These are phyloP conservation scores for Paulownia fortunei DNA, from an alignment of 257 asterid genomes.

Conservation along the genomic window DNA sequence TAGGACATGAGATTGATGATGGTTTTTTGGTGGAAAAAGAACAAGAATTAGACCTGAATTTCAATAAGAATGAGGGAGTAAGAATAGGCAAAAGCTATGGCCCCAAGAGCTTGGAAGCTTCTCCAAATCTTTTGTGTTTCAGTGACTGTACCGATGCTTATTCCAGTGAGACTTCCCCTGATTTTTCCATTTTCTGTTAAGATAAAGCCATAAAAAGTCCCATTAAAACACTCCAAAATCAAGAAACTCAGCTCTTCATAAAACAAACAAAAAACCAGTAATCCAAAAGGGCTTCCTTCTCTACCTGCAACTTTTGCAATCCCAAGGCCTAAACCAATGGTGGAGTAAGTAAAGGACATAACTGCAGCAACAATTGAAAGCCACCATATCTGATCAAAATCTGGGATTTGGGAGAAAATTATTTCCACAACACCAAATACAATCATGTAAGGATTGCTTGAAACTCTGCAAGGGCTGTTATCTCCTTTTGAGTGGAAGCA, in stretches of 20 bases:
- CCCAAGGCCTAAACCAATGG: conserved; percentile 85
- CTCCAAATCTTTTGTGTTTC: conserved; percentile 73
- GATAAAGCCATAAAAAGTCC: background rate
- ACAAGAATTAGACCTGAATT: conserved; percentile 57
- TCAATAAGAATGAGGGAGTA: conserved; percentile 79
- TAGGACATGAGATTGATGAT: background rate
- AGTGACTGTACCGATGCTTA: conserved; percentile 65
- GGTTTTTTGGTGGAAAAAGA: background rate
- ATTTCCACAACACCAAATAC: conserved; percentile 70
- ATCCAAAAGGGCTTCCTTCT: background rate
- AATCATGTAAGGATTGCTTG: conserved; percentile 67
- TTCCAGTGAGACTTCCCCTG: conserved; percentile 68
- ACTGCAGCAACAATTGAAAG: conserved; percentile 79
- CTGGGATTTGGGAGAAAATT: conserved; percentile 77
- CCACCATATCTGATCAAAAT: conserved; percentile 84
- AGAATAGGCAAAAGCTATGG: conserved; percentile 86
- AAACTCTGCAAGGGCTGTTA: conserved; percentile 44
- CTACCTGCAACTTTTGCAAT: conserved; percentile 67
- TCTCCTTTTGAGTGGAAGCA: conserved; percentile 51
- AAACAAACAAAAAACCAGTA: background rate
- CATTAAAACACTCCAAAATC: background rate
- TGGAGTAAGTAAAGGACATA: conserved; percentile 80
- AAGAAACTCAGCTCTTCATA: background rate
- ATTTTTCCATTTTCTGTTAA: conserved; percentile 53
- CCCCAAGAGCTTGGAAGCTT: conserved; percentile 81